Percentiles rank a stretch among this genome's conserved stretches.
These are phyloP conservation scores for Neonectria magnoliae DNA, from an alignment of 2,329 filamentous ascomycete genomes.

Conservation along the genomic window DNA sequence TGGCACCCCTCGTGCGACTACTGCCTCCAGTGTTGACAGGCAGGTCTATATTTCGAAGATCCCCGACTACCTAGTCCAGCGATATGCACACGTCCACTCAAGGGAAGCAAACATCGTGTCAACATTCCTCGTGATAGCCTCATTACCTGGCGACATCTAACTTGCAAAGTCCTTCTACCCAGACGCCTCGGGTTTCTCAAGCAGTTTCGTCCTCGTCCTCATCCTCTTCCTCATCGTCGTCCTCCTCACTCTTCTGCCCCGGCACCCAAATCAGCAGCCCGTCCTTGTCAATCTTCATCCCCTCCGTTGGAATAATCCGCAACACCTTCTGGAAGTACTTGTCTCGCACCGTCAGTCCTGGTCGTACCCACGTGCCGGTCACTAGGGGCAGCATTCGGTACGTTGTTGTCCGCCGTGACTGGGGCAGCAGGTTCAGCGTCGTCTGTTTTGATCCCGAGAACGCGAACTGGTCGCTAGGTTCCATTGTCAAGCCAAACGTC, in stretches of 20 bases:
- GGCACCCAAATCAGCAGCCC: slow-evolving; percentile 71
- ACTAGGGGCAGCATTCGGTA: slow-evolving; percentile 79
- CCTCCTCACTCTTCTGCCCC: slow-evolving; percentile 41
- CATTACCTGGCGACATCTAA: slow-evolving; percentile 10
- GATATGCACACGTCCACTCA: not conserved
- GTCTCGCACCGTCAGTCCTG: slow-evolving; percentile 82
- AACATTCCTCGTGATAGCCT: slow-evolving; percentile 11
- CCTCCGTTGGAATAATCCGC: slow-evolving; percentile 81
- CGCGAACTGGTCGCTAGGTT: slow-evolving; percentile 90
- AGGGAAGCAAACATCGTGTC: slow-evolving; percentile 1
- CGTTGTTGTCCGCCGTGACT: slow-evolving; percentile 77
- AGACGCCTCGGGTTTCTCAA: not conserved
- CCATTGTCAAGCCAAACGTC: slow-evolving; percentile 92
- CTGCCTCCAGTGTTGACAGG: too few species aligned
- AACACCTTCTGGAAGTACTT: slow-evolving; percentile 94
- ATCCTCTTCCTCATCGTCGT: slow-evolving; percentile 36
- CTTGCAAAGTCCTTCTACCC: not conserved
- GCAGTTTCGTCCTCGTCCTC: slow-evolving; percentile 20
- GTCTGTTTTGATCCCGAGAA: slow-evolving; percentile 89
- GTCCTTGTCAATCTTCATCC: slow-evolving; percentile 72
- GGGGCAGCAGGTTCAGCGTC: slow-evolving; percentile 81
- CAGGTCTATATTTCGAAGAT: too few species aligned
- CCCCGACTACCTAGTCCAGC: too few species aligned
- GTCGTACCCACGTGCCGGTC: slow-evolving; percentile 74
- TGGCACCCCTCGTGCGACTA: too few species aligned